A percentile compares a stretch with the other conserved stretches of the same genome.
Conservation (phyloP, 495 filamentous ascomycete genomes). For the Aspergillus coremiiformis region DNA sequence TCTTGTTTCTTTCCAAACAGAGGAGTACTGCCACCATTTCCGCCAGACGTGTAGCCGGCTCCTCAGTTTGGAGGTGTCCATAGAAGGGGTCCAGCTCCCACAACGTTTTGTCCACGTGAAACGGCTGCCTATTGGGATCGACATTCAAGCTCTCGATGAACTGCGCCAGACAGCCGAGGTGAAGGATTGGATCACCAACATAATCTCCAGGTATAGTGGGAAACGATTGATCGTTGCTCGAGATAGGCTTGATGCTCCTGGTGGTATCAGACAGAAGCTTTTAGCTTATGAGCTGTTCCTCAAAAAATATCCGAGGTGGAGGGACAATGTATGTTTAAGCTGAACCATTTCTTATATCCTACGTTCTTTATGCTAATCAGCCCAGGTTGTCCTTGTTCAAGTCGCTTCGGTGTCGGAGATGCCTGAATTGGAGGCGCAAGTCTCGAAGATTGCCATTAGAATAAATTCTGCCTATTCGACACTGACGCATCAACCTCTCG, state of each 20-base stretch:
- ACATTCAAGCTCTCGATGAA: constrained; percentile 60
- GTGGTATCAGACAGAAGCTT: constrained; percentile 81
- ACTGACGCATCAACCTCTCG: constrained; percentile 73
- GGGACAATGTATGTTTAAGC: constrained; percentile 50
- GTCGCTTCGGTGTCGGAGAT: constrained; percentile 74
- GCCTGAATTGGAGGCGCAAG: constrained; percentile 68
- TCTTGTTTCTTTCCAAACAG: constrained; percentile 82
- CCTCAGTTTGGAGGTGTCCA: constrained; percentile 68
- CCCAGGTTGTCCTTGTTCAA: constrained; percentile 69
- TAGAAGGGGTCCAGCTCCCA: constrained; percentile 71
- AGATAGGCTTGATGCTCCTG: constrained; percentile 80
- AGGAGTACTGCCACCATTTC: constrained; percentile 87
- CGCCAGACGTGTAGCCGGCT: constrained; percentile 83
- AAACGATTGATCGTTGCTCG: constrained; percentile 81
- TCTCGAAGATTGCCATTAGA: constrained; percentile 77
- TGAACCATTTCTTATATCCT: not conserved
- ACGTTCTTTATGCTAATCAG: not conserved
- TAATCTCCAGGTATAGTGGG: constrained; percentile 62
- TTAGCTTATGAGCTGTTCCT: constrained; percentile 82
- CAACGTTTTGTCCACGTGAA: constrained; percentile 77
- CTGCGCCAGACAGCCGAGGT: constrained; percentile 63
- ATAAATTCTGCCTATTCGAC: constrained; percentile 79
- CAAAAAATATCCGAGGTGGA: constrained; percentile 76
- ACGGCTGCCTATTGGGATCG: constrained; percentile 37
- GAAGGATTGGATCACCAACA: constrained; percentile 60